phyloP scores from a whole-genome alignment of 2,329 filamentous ascomycete genomes.

The Colletotrichum zoysiae region DNA sequence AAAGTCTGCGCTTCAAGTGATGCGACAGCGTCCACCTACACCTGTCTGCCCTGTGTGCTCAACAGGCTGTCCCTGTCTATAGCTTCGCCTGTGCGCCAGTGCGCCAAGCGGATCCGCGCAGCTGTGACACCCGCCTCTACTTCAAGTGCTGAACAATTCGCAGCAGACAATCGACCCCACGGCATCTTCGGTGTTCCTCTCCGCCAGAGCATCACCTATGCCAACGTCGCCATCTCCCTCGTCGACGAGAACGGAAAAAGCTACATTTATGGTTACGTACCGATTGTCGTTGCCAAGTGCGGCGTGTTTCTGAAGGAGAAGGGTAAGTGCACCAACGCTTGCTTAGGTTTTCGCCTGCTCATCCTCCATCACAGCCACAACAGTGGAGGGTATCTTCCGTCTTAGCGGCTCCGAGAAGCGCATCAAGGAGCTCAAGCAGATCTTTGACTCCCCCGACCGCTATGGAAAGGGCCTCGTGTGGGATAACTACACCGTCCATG shows the following conservation, averaged over 20 bases:
- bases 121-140: constrained; percentile 30
- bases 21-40: constrained; percentile 31
- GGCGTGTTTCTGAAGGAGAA: constrained; percentile 98
- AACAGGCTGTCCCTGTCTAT: constrained; percentile 39
- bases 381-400: constrained; percentile 96
- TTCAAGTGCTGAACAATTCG: constrained; percentile 43
- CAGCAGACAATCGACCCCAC: constrained; percentile 63
- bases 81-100: constrained; percentile 35
- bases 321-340: constrained; percentile 68
- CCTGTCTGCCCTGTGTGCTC: constrained; percentile 11
- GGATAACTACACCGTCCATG: constrained; percentile 98
- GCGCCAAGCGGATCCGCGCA: constrained; percentile 36
- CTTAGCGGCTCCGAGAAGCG: constrained; percentile 96
- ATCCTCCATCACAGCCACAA: constrained; percentile 75
- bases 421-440: constrained; percentile 93
- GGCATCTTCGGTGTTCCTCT: constrained; percentile 97
- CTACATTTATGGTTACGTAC: constrained; percentile 98
- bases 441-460: constrained; percentile 93
- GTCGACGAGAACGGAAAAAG: constrained; percentile 92
- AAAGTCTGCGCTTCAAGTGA: constrained; percentile 41
- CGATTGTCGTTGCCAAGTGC: constrained; percentile 98
- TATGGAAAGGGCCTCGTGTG: constrained; percentile 98
- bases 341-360: constrained; percentile 36
- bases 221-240: constrained; percentile 97
- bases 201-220: constrained; percentile 94